Evolutionary conservation across 768 basidiomycete species (phyloP), one percentile per base, ranked within the genome.

Genomic region (Lactifluus echinatus): DNA sequence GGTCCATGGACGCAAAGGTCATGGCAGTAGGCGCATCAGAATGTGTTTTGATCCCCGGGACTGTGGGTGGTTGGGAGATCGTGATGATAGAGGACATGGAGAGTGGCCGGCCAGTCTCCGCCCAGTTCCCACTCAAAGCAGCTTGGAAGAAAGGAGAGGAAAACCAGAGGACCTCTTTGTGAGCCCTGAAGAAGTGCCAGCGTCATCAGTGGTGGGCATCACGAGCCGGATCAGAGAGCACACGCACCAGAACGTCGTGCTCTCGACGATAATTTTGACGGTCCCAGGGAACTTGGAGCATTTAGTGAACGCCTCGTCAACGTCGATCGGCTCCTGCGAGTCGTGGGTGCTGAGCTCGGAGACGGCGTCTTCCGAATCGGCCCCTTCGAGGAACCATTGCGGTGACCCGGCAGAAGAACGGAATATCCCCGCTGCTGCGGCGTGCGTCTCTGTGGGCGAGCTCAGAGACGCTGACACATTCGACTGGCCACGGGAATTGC

Each of bases 71-170:
- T 63, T 89, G 87, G 2, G 88, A 86, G 51, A 93, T 87, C 21
- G 90, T 91, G 66, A 91, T 86, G 31, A 90, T 76, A 48, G 89
- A 90, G 24, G 85, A 89, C 76, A 87, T 82, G 55, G 87, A 90
- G 23, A 75, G 79, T 19, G 85, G 87, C 37, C 87, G 78, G 33
- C 84, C 87, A 6, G 86, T 93, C 72, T 95, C 93, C 12, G 88
- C 87, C 93, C 93, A 95, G 66, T 89, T 82, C 8, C 93, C 93
- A 64, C 89, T 89, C 46, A 95, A 74, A 8, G 91, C 85, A 17
- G 89, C 90, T 70, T 93, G 86, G 69, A 95, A 95, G 76, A 95
- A 95, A 0, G 93, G 90, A n/a, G 91, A 93, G 4, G 92, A 87
- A 67, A 93, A 95, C 71, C 85, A 87, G 6, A 95, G 74, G 28